These are phyloP conservation scores for Emericellopsis atlantica DNA, from an alignment of 2,329 filamentous ascomycete genomes.

Conservation along the genomic window DNA sequence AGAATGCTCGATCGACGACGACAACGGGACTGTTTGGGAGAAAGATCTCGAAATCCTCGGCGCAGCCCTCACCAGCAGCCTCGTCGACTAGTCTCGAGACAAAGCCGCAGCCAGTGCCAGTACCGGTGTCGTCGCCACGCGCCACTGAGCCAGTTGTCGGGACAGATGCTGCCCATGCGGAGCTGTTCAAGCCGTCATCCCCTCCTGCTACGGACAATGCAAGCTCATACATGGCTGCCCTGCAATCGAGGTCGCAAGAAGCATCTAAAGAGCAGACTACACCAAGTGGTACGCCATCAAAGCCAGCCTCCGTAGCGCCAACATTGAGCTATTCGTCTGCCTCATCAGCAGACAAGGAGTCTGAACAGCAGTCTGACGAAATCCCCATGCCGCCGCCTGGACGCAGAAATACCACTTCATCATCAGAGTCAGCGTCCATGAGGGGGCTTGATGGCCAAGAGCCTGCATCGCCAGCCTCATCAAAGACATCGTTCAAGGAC, in stretches of 20 bases:
- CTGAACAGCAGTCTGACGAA: conserved; percentile 24
- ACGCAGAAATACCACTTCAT: conserved; percentile 25
- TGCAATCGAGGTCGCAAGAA: conserved; percentile 49
- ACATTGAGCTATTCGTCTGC: conserved; percentile 34
- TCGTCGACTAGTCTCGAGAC: conserved; percentile 36
- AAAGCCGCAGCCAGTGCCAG: conserved; percentile 17
- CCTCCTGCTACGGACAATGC: conserved; percentile 41
- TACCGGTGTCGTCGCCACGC: too few relatives aligned
- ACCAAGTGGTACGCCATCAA: conserved; percentile 19
- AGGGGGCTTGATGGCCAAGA: conserved; percentile 8
- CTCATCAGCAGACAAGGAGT: conserved; percentile 28
- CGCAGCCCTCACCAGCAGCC: conserved; percentile 18
- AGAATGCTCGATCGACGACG: conserved; percentile 7
- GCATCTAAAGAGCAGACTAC: conserved; percentile 24
- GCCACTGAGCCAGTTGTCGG: conserved; percentile 47
- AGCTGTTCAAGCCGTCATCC: conserved; percentile 46
- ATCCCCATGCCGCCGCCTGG: conserved; percentile 12
- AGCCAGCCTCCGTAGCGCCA: conserved; percentile 22
- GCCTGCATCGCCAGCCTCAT: conserved; percentile 14
- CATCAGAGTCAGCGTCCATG: conserved; percentile 15
- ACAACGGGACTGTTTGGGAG: conserved; percentile 35
- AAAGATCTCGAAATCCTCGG: conserved; percentile 26
- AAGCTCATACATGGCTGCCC: conserved; percentile 51
- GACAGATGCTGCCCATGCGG: conserved; percentile 53
- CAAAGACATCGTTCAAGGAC: conserved; percentile 23